These are phyloP conservation scores for Boletus tomentosulus DNA, from an alignment of 768 basidiomycete species.

Conservation along the genomic window DNA sequence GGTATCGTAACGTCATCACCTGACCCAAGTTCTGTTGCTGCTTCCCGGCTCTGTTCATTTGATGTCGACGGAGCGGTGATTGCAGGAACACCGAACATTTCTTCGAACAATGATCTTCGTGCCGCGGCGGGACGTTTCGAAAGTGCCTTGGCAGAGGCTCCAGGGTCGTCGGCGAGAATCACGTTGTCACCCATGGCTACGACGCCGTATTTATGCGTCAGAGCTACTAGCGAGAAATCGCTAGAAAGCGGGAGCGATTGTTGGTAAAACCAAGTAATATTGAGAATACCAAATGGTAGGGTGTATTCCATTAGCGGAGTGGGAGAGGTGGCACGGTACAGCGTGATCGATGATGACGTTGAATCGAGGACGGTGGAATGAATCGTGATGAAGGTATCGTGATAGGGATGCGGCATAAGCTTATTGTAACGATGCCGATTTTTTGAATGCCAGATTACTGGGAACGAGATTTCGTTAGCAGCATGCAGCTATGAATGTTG, in stretches of 20 bases:
- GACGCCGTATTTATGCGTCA: slow-evolving; percentile 63
- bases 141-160: slow-evolving; percentile 38
- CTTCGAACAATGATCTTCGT: slow-evolving; percentile 72
- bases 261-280: slow-evolving; percentile 37
- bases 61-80: slow-evolving; percentile 38
- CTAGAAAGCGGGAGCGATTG: slow-evolving; percentile 31
- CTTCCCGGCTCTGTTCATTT: slow-evolving; percentile 15
- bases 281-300: slow-evolving; percentile 64
- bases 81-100: slow-evolving; percentile 83
- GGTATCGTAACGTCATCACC: slow-evolving; percentile 19
- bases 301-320: slow-evolving; percentile 39
- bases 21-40: slow-evolving; percentile 10
- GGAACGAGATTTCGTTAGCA: background rate
- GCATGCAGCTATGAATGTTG: background rate
- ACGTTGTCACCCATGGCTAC: slow-evolving; percentile 64
- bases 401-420: slow-evolving; percentile 52
- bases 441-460: slow-evolving; percentile 60
- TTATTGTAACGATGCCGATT: slow-evolving; percentile 35
- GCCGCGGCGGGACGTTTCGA: slow-evolving; percentile 28
- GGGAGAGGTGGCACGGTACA: slow-evolving; percentile 47
- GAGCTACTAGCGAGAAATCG: slow-evolving; percentile 59
- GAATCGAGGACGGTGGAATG: slow-evolving; percentile 33
- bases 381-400: slow-evolving; percentile 59
- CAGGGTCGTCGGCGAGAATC: slow-evolving; percentile 39
- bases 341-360: slow-evolving; percentile 37